Percentiles rank a stretch among this genome's conserved stretches.
phyloP scores from a whole-genome alignment of 306 rosid species.

The Elaeagnus macrophylla region DNA sequence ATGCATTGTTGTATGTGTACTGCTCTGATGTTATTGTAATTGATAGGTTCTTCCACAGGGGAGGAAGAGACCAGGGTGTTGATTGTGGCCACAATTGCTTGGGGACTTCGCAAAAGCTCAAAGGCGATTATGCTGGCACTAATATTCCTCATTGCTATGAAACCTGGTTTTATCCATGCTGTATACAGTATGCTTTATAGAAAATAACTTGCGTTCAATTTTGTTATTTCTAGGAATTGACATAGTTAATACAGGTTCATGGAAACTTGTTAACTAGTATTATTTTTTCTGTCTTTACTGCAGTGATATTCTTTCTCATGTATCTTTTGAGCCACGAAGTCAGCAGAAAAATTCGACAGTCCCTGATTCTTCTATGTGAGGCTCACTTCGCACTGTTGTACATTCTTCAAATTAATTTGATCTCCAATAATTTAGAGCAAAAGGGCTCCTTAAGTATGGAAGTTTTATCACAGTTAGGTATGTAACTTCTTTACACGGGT shows the following conservation, averaged over 20 bases:
- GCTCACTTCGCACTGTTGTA: conserved; percentile 82
- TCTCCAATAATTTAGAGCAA: conserved; percentile 60
- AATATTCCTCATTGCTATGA: conserved; percentile 83
- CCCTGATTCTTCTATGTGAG: conserved; percentile 79
- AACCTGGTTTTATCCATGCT: conserved; percentile 97
- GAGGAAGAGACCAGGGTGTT: conserved; percentile 87
- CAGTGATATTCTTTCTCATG: conserved; percentile 89
- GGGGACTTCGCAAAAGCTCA: conserved; percentile 90
- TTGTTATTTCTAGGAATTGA: conserved; percentile 2
- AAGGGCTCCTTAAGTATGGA: conserved; percentile 69
- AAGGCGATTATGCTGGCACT: conserved; percentile 71
- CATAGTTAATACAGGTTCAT: background rate
- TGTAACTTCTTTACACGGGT: conserved; percentile 13
- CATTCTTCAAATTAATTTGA: conserved; percentile 52
- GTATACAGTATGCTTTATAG: conserved; percentile 65
- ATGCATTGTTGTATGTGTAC: background rate
- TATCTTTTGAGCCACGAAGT: conserved; percentile 86
- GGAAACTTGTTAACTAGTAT: conserved; percentile 6
- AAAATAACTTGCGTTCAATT: conserved; percentile 4
- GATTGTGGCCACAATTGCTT: conserved; percentile 94
- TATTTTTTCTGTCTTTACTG: conserved; percentile 28
- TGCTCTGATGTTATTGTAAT: conserved; percentile 9
- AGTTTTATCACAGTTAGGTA: conserved; percentile 79
- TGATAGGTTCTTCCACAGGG: conserved; percentile 30
- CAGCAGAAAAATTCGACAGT: conserved; percentile 66